Base-by-base conservation (phyloP, 192 early-diverging fungal genomes). In the Mortierella antarctica region DNA sequence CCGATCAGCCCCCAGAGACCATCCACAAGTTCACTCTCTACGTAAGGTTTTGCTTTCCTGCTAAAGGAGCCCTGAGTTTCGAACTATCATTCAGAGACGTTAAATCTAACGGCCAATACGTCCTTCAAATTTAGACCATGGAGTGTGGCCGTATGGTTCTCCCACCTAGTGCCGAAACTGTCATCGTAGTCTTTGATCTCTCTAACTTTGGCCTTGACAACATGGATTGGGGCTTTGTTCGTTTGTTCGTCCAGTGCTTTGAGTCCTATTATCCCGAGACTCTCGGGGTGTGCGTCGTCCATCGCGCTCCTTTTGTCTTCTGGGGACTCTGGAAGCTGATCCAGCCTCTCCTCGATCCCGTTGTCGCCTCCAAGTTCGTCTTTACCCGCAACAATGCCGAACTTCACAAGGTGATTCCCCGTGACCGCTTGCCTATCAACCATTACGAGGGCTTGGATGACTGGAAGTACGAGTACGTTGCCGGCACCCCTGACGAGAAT, bases 221-320 rank as follows among this genome's bases (percentile, higher is more conserved):
- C 84, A 92, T 95, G 83, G 83, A 85, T 57, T 82, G 75, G 45
- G 79, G 75, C 49, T 82, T 74, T 59, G 88, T 95, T 62, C 90
- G 91, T 68, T 92, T 96, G 62, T 88, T 96, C 41, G 73, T 95
- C 41, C 84, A 86, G 70, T 92, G 90, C 83, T 90, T 97, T 70
- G 92, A 97, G 83, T 90, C 92, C 64, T 96, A 95, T 84, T 98
- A 97, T 76, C 96, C 96, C 18, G 96, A 98, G 77, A 91, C 89
- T 23, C 86, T 98, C 14, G 96, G 96, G 42, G 79, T 88, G 6
- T 90, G 91, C 46, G 84, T 96, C 6, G 91, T 98, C 44, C 93
- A 96, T 82, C 90, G 92, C 66, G 95, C 96, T 4, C 95, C 96
- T 57, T 97, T 95, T 92, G 86, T 97, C 45, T 97, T 97, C 83